Evolutionary conservation across 2,329 filamentous ascomycete genomes (phyloP).

Genomic region (Ceratocystis variospora): DNA sequence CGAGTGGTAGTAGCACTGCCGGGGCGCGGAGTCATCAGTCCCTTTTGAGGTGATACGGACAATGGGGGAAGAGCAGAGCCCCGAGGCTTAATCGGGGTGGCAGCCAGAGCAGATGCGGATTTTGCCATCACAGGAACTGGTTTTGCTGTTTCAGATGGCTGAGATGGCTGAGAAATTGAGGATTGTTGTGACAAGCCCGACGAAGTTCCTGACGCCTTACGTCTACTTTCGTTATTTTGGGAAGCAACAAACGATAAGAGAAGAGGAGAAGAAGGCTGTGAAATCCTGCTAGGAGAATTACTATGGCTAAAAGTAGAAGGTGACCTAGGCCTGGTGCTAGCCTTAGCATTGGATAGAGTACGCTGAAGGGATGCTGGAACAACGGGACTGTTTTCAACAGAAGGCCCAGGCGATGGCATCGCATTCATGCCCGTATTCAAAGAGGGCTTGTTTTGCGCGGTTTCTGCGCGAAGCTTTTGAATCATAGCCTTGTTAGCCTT

Average conservation of each 20-base stretch:
- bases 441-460: slow-evolving; percentile 52
- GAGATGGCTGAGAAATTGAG: slow-evolving; percentile 22
- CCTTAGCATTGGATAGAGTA: slow-evolving; percentile 70
- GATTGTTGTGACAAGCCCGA: slow-evolving; percentile 74
- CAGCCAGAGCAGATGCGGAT: slow-evolving; percentile 39
- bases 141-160: slow-evolving; percentile 12
- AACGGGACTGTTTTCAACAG: slow-evolving; percentile 73
- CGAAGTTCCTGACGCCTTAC: slow-evolving; percentile 84
- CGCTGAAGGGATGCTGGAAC: slow-evolving; percentile 67
- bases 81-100: slow-evolving; percentile 45
- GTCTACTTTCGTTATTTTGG: slow-evolving; percentile 59
- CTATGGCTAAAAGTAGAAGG: slow-evolving; percentile 67
- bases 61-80: slow-evolving; percentile 38
- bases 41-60: slow-evolving; percentile 50
- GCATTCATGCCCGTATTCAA: slow-evolving; percentile 31
- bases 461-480: slow-evolving; percentile 84
- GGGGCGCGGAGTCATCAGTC: slow-evolving; percentile 46
- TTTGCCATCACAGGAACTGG: slow-evolving; percentile 44
- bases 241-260: slow-evolving; percentile 91
- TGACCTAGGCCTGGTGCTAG: slow-evolving; percentile 64
- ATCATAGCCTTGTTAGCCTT: slow-evolving; percentile 99
- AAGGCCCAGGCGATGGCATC: slow-evolving; percentile 45
- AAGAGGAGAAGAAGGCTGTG: slow-evolving; percentile 65
- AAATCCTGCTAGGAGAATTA: slow-evolving; percentile 44
- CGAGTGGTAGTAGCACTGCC: slow-evolving; percentile 46